Evolutionary conservation across 371 early-diverging fungal genomes (phyloP), one percentile per base, ranked within the genome.

Genomic region (Nematocida displodere): DNA sequence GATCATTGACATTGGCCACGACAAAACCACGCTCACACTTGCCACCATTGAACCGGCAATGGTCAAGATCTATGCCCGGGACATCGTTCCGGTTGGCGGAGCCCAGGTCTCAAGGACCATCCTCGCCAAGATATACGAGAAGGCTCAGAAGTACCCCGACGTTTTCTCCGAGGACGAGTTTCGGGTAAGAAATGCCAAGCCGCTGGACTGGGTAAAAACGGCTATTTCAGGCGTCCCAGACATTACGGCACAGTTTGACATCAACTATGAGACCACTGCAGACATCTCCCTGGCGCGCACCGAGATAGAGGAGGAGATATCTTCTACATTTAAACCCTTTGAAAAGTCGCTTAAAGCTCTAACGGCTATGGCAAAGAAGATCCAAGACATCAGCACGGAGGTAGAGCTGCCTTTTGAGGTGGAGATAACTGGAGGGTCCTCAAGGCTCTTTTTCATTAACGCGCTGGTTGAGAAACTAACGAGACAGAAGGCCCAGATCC

Each of bases 201-300:
- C 36, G 22, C 39, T 71, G 31, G 48, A 71, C 8, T 71, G 75
- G 75, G 61, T 71, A 8, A 71, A 71, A 20, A 56, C 22, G 7
- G 75, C 75, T 61, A 24, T 71, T 24, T 33, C 44, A 5, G 75
- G 75, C 5, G 48, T 71, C n/a, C 49, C 75, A 20, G 77, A 76
- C 13, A 48, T 71, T 3, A 47, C 17, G 37, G 29, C 75, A 17
- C 48, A 47, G 33, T 34, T 71, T 31, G 75, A 71, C 37, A 37
- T 28, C 1, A 44, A 58, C n/a, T 50, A 71, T 46, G 75, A 71
- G 7, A 15, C n/a, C 29, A 52, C 75, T 5, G 47, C 48, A 15
- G 61, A 42, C 4, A 40, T 71, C 31, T 49, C 50, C 24, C 34
- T 71, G 7, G 47, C 28, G 8, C 33, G 36, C 24, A 44, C 2